phyloP scores from a whole-genome alignment of 805 yeast species.

The Starmerella apis region DNA sequence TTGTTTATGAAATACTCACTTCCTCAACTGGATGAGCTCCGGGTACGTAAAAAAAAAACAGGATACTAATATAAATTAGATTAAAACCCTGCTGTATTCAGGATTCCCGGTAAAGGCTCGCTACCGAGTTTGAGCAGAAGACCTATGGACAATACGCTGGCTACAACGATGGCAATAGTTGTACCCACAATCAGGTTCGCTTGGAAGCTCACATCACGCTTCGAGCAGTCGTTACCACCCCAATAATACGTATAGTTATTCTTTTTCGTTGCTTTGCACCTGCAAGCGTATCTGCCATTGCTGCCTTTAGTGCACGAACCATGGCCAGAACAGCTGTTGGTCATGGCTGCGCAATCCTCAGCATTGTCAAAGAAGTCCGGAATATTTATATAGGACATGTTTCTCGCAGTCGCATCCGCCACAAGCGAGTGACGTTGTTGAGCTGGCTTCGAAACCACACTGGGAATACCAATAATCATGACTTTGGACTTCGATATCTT shows the following conservation, averaged over 20 bases:
- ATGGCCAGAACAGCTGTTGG: conserved; percentile 33
- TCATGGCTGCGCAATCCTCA: conserved; percentile 30
- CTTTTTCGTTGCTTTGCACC: conserved; percentile 29
- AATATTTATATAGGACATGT: conserved; percentile 3
- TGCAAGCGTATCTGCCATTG: conserved; percentile 30
- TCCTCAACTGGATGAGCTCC: no score
- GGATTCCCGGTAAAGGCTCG: conserved; percentile 57
- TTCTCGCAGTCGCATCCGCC: not conserved
- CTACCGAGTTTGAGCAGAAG: conserved; percentile 45
- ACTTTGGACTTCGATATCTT: conserved; percentile 12
- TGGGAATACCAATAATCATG: conserved; percentile 21
- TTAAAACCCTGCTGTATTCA: not conserved
- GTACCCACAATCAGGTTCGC: conserved; percentile 66
- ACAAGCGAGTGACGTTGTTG: not conserved
- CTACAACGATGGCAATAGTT: conserved; percentile 41
- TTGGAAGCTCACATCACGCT: conserved; percentile 55
- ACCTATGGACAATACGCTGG: conserved; percentile 38
- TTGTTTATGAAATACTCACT: no score
- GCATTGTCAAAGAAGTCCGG: conserved; percentile 24
- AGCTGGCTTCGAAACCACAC: not conserved
- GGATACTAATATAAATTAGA: not conserved
- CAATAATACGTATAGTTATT: conserved; percentile 29
- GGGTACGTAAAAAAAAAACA: no score
- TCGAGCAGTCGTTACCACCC: conserved; percentile 47
- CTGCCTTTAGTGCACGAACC: conserved; percentile 32